Percentiles rank a stretch among this genome's conserved stretches.
These are phyloP conservation scores for Luzula sylvatica DNA, from an alignment of 176 grass and related monocot species.

Conservation along the genomic window DNA sequence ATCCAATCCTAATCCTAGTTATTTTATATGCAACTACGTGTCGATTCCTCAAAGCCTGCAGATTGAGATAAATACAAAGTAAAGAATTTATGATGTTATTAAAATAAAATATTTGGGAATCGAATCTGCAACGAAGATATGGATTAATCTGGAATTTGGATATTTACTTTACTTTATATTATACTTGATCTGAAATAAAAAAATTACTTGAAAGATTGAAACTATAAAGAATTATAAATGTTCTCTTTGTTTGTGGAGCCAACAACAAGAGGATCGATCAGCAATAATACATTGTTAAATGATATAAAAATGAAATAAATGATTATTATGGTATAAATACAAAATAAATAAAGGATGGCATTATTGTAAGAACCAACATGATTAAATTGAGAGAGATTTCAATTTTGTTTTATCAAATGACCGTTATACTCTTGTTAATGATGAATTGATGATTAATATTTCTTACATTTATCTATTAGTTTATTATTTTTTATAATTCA, in stretches of 20 bases:
- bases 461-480: too few relatives aligned
- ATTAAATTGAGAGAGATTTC: too few relatives aligned
- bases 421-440: too few relatives aligned
- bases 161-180: constrained; percentile 8
- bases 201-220: constrained; percentile 1
- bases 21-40: constrained; percentile 6
- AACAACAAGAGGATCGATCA: too few relatives aligned
- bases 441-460: too few relatives aligned
- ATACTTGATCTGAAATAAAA: constrained; percentile 19
- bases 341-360: too few relatives aligned
- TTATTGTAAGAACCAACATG: too few relatives aligned
- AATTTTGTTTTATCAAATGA: too few relatives aligned
- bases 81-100: background rate
- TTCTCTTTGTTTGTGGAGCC: constrained; percentile 1
- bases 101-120: constrained; percentile 3
- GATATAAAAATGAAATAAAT: too few relatives aligned
- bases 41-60: background rate
- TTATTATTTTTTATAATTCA: too few relatives aligned
- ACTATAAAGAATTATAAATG: constrained; percentile 13
- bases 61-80: background rate
- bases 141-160: constrained; percentile 9
- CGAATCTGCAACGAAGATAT: constrained; percentile 17
- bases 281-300: too few relatives aligned
- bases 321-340: too few relatives aligned
- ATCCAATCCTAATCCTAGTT: constrained; percentile 5